These are phyloP conservation scores for Schizophyllum amplum DNA, from an alignment of 1,284 basidiomycete species.

Conservation along the genomic window DNA sequence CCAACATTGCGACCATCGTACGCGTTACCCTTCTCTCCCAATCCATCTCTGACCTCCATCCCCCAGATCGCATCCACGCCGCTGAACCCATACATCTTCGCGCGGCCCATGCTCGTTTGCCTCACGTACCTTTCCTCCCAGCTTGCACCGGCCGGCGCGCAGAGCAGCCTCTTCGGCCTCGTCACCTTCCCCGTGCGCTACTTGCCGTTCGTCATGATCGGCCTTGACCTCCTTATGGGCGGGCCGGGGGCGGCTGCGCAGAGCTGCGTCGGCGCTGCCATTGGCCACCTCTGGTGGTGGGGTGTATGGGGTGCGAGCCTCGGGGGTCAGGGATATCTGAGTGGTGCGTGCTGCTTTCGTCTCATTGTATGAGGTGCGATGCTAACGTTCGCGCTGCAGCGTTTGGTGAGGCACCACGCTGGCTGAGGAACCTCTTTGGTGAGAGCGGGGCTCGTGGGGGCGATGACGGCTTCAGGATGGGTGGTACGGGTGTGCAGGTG, in stretches of 20 bases:
- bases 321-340: constrained; percentile 24
- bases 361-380: no score
- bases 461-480: constrained; percentile 15
- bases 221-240: constrained; percentile 59
- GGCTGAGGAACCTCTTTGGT: constrained; percentile 29
- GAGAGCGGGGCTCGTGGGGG: constrained; percentile 17
- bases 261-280: constrained; percentile 60
- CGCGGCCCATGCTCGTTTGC: constrained; percentile 59
- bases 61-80: constrained; percentile 56
- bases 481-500: constrained; percentile 29
- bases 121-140: constrained; percentile 62
- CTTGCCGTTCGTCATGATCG: constrained; percentile 70
- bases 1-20: constrained; percentile 52
- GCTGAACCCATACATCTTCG: constrained; percentile 48
- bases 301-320: constrained; percentile 39
- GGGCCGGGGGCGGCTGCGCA: constrained; percentile 53
- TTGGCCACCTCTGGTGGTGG: constrained; percentile 80
- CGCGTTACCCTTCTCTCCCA: constrained; percentile 18
- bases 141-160: constrained; percentile 56
- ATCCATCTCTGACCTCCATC: background rate
- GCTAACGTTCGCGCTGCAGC: constrained; percentile 16
- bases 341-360: background rate
- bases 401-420: constrained; percentile 27
- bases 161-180: constrained; percentile 70
- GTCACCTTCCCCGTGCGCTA: constrained; percentile 64